Base-by-base conservation (phyloP, 139 green algal genomes). In the Helicosporidium sp. region DNA sequence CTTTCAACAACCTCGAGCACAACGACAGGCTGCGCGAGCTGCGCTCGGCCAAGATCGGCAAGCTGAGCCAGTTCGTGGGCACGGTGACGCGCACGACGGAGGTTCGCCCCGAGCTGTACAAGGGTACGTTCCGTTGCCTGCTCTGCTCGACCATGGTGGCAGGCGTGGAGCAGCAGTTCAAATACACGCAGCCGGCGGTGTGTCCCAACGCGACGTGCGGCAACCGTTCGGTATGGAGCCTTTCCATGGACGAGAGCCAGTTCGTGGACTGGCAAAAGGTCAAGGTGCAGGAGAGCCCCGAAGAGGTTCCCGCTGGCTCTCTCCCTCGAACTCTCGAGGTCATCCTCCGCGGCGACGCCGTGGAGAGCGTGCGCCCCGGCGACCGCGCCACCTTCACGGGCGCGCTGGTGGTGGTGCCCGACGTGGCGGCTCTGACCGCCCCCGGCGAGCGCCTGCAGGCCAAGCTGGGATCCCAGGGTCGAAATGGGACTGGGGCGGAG, bases 231-330 rank as follows among this genome's bases (percentile, higher is more conserved):
- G 24, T 12, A 29, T 99, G 76, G 70, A 59, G 43, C n/a, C 65
- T 94, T 34, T 48, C 82, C 28, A 72, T 75, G n/a, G 78, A 95
- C 26, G 61, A 93, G 43, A 91, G 74, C 56, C 72, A 70, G 3
- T 99, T 99, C 68, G 75, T 96, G 23, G 90, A 99, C 69, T 97
- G 89, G 90, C 90, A 99, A 75, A 73, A 85, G 18, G 65, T 87
- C 22, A 83, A 88, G 42, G 78, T 97, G 48, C 89, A 98, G 73
- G 89, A 97, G 65, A 78, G 73, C 26, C 62, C 76, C 5, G 82
- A 91, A 28, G 85, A 96, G 71, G 78, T 95, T 22, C 88, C 88
- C 10, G 76, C 87, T 19, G 90, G 90, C 27, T 78, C 60, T 39
- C 68, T 99, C 55, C 90, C 90, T 1, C 80, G 90, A 33, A 92